phyloP scores from a whole-genome alignment of 768 basidiomycete genomes.

The Lentinula detonsa region DNA sequence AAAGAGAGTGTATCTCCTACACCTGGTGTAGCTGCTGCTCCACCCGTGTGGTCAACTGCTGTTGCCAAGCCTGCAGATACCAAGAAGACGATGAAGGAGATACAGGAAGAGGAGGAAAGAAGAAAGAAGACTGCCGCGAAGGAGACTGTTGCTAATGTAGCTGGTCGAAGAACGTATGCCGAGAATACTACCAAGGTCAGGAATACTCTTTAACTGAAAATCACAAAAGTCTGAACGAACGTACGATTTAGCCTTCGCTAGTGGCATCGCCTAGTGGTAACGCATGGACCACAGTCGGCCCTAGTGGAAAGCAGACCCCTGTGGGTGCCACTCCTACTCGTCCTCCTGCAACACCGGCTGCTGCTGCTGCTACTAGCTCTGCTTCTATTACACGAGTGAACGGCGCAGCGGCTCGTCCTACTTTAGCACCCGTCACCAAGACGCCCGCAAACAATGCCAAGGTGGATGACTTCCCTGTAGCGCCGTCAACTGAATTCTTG shows the following conservation, averaged over 20 bases:
- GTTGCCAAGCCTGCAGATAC: slow-evolving; percentile 42
- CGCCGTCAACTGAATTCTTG: slow-evolving; percentile 86
- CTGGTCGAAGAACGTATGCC: slow-evolving; percentile 68
- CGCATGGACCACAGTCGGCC: slow-evolving; percentile 86
- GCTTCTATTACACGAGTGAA: slow-evolving; percentile 29
- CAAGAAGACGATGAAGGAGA: slow-evolving; percentile 98
- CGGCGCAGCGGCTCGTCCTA: slow-evolving; percentile 28
- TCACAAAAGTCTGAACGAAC: slow-evolving; percentile 6
- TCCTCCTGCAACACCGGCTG: slow-evolving; percentile 24
- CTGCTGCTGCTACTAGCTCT: slow-evolving; percentile 22
- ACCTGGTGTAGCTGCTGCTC: slow-evolving; percentile 17
- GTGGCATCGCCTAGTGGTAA: slow-evolving; percentile 29
- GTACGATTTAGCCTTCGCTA: slow-evolving; percentile 19
- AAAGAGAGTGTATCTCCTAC: slow-evolving; percentile 36
- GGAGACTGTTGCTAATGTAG: slow-evolving; percentile 51
- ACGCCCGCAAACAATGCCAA: slow-evolving; percentile 28
- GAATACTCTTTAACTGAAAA: slow-evolving; percentile 7
- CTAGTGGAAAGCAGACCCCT: slow-evolving; percentile 56
- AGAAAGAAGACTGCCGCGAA: slow-evolving; percentile 65
- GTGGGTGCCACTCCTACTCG: slow-evolving; percentile 27
- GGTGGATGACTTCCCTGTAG: slow-evolving; percentile 55
- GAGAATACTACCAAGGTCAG: slow-evolving; percentile 72
- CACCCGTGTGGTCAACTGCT: slow-evolving; percentile 68
- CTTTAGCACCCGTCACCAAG: slow-evolving; percentile 27
- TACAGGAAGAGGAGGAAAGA: slow-evolving; percentile 94